A percentile compares a stretch with the other conserved stretches of the same genome.
These are phyloP conservation scores for Aspergillus sojae DNA, from an alignment of 2,329 filamentous ascomycete species.

Conservation along the genomic window DNA sequence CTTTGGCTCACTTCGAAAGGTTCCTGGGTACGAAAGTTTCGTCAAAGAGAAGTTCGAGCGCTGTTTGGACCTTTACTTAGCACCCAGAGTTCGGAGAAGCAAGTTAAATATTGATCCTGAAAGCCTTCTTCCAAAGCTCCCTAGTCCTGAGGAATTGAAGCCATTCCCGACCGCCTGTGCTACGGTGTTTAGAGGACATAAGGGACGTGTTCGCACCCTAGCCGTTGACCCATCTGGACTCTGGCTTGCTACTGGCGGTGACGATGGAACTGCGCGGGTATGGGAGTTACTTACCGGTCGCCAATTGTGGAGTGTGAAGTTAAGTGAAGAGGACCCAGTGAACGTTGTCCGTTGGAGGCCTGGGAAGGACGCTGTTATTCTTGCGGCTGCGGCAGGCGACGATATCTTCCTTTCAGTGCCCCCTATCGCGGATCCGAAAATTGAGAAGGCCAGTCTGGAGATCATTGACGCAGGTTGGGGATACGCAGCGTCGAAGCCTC, in stretches of 20 bases:
- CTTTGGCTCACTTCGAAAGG: conserved; percentile 81
- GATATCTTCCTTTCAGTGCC: conserved; percentile 84
- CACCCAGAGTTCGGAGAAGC: conserved; percentile 87
- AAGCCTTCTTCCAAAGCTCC: conserved; percentile 88
- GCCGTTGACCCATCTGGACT: conserved; percentile 82
- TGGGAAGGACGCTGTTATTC: conserved; percentile 74
- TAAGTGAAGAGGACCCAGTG: conserved; percentile 77
- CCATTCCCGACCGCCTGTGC: conserved; percentile 92
- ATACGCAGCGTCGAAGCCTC: conserved; percentile 68
- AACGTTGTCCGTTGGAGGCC: conserved; percentile 90
- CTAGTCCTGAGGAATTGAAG: conserved; percentile 87
- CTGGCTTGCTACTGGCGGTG: conserved; percentile 88
- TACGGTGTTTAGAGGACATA: conserved; percentile 83
- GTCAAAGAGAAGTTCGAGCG: conserved; percentile 96
- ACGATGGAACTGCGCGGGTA: conserved; percentile 88
- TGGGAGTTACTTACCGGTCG: conserved; percentile 87
- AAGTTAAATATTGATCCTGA: conserved; percentile 95
- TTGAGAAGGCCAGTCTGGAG: conserved; percentile 74
- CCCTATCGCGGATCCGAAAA: conserved; percentile 68
- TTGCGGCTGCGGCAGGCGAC: conserved; percentile 83
- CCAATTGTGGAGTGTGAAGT: conserved; percentile 80
- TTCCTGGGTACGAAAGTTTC: conserved; percentile 86
- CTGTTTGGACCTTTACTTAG: conserved; percentile 92
- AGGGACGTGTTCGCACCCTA: conserved; percentile 82
- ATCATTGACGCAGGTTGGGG: conserved; percentile 89